Evolutionary conservation across 768 basidiomycete genomes (phyloP).

Genomic region (Hydnomerulius pinastri): DNA sequence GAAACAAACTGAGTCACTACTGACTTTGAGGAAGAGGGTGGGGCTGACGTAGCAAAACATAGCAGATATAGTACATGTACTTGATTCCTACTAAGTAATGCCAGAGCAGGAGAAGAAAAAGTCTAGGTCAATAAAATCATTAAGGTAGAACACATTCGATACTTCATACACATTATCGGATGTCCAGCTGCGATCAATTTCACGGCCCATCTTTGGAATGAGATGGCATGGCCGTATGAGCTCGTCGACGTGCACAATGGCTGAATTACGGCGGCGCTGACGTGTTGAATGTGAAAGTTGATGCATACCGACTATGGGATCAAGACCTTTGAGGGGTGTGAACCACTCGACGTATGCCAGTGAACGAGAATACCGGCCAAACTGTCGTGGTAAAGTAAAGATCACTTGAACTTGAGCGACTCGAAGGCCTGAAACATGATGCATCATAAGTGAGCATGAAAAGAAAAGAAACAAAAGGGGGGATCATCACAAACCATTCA

Average conservation of each 20-base stretch:
- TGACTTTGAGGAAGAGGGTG: too few relatives aligned
- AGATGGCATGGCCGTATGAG: constrained; percentile 2
- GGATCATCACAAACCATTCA: not conserved
- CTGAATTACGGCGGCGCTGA: not conserved
- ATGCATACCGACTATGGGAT: not conserved
- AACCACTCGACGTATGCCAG: constrained; percentile 31
- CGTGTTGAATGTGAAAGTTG: not conserved
- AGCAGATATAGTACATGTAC: too few relatives aligned
- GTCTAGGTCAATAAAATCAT: constrained; percentile 2
- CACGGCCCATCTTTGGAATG: constrained; percentile 1
- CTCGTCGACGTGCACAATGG: not conserved
- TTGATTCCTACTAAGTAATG: too few relatives aligned
- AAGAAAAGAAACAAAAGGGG: not conserved
- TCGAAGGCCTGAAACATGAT: constrained; percentile 4
- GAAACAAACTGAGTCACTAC: too few relatives aligned
- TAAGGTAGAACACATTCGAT: constrained; percentile 1
- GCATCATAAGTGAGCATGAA: not conserved
- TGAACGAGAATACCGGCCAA: constrained; percentile 5
- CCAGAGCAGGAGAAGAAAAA: too few relatives aligned
- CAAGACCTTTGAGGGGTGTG: constrained; percentile 9
- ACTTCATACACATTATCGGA: not conserved
- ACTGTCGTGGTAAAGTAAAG: constrained; percentile 10
- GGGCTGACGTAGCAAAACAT: too few relatives aligned
- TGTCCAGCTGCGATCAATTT: not conserved
- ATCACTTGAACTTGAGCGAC: constrained; percentile 14